phyloP scores from a whole-genome alignment of 176 grass and related monocot genomes.

The Pontederia crassipes region DNA sequence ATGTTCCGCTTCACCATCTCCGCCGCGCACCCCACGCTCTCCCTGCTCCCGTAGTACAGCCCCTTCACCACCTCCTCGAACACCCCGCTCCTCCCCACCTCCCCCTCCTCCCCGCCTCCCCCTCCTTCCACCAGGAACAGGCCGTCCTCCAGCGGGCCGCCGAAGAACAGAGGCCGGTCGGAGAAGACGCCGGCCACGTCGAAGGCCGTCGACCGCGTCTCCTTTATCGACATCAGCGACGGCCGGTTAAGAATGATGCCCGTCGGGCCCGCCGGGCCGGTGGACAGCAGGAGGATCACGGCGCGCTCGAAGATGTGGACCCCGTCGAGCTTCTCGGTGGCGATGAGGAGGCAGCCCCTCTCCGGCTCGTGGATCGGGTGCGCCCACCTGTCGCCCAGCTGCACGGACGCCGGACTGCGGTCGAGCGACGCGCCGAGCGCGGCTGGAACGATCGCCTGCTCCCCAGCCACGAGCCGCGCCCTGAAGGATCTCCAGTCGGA shows the following conservation, averaged over 20 bases:
- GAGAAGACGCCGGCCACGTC: constrained; percentile 51
- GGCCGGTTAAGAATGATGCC: constrained; percentile 95
- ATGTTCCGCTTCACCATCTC: constrained; percentile 78
- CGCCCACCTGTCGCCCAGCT: constrained; percentile 49
- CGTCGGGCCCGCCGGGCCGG: constrained; percentile 39
- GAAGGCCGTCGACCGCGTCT: constrained; percentile 41
- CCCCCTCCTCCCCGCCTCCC: background rate
- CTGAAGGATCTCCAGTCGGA: constrained; percentile 71
- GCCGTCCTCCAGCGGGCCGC: constrained; percentile 67
- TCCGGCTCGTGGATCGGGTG: constrained; percentile 68
- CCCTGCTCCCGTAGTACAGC: constrained; percentile 60
- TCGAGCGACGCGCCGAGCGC: background rate
- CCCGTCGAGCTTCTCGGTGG: constrained; percentile 79
- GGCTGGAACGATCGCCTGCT: constrained; percentile 19
- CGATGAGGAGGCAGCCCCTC: constrained; percentile 72
- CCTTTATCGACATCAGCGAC: constrained; percentile 96
- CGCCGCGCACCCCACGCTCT: constrained; percentile 67
- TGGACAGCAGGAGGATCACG: constrained; percentile 63
- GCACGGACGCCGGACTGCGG: background rate
- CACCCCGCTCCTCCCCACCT: constrained; percentile 42
- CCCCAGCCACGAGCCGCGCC: constrained; percentile 46
- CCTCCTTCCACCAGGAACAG: constrained; percentile 55
- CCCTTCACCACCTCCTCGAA: constrained; percentile 83
- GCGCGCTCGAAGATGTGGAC: constrained; percentile 96
- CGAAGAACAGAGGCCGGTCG: constrained; percentile 69